Percentiles rank a stretch among this genome's conserved stretches.
phyloP scores from a whole-genome alignment of 2,329 filamentous ascomycete genomes.

The Escovopsis sp. region DNA sequence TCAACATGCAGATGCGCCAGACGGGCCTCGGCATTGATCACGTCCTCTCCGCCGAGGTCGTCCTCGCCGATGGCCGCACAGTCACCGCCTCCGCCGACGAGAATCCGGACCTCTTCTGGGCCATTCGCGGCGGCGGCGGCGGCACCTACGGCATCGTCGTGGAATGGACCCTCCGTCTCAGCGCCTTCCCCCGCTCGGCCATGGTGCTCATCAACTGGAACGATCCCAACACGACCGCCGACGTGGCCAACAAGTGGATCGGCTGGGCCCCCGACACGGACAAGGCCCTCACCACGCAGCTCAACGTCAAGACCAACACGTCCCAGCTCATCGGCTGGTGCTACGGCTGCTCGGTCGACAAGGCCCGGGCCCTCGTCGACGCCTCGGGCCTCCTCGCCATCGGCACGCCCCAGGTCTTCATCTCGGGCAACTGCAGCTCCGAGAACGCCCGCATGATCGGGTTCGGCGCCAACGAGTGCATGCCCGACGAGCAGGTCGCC shows the following conservation, averaged over 20 bases:
- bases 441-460: slow-evolving; percentile 6
- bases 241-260: slow-evolving; percentile 5
- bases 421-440: slow-evolving; percentile 6
- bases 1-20: slow-evolving; percentile 16
- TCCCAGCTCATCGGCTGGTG: slow-evolving; percentile 6
- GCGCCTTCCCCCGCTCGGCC: slow-evolving; percentile 6
- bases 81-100: slow-evolving; percentile 11
- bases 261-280: slow-evolving; percentile 7
- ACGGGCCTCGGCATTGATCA: slow-evolving; percentile 16
- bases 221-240: slow-evolving; percentile 1
- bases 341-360: slow-evolving; percentile 1
- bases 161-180: slow-evolving; percentile 9
- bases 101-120: slow-evolving; percentile 17
- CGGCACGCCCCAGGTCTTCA: slow-evolving; percentile 4
- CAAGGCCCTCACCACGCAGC: slow-evolving; percentile 1
- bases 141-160: slow-evolving; percentile 18
- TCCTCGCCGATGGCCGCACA: slow-evolving; percentile 13
- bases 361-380: slow-evolving; percentile 3
- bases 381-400: slow-evolving; percentile 5
- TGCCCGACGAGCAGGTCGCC: slow-evolving; percentile 4
- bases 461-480: slow-evolving; percentile 4
- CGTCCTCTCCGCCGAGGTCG: slow-evolving; percentile 15
- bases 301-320: slow-evolving; percentile 5
- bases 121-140: slow-evolving; percentile 17
- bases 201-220: slow-evolving; percentile 7